Evolutionary conservation across 805 yeast genomes (phyloP), one percentile per base, ranked within the genome.

Genomic region (Candida ponderosae): DNA sequence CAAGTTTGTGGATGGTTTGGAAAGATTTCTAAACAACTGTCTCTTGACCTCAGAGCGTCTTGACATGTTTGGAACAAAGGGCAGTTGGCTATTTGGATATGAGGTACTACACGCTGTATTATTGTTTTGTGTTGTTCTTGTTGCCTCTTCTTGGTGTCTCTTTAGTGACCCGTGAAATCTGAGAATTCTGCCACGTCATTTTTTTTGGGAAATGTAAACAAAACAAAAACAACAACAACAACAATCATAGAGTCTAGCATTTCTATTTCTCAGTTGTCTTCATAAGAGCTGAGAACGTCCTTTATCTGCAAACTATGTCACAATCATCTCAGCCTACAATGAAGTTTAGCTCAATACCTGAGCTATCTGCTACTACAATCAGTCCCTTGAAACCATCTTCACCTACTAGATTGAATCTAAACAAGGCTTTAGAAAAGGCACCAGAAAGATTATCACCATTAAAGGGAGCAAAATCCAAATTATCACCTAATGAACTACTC

Each of bases 401-500:
- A 4, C 24, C 21, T 18, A 24, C 31, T 26, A 10, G 17, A 14
- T 18, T 17, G 9, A 31, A n/a, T n/a, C n/a, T n/a, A n/a, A n/a
- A n/a, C 23, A 18, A 7, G 11, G 29, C 41, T 5, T 20, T 46
- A 33, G 29, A 20, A 18, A 46, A 44, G 26, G 49, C 55, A 29
- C 53, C 57, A 17, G 44, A 32, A 4, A 40, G 57, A 28, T 17
- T 53, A 1, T 50, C 56, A 2, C 56, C 58, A 2, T 43, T 48
- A 43, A 53, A 50, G 29, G 53, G 53, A 0, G 17, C 38, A n/a
- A 41, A 29, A 32, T 18, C 50, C 10, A 28, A 13, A 4, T 34
- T 41, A 43, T 31, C 48, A 1, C 34, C 45, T 0, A 31, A 31
- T 4, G 46, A 46, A 34, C 44, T 49, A 7, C 48, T 45, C 24